Percentiles rank a stretch among this genome's conserved stretches.
phyloP scores from a whole-genome alignment of 2,329 filamentous ascomycete genomes.

The Elsinoe fawcettii region DNA sequence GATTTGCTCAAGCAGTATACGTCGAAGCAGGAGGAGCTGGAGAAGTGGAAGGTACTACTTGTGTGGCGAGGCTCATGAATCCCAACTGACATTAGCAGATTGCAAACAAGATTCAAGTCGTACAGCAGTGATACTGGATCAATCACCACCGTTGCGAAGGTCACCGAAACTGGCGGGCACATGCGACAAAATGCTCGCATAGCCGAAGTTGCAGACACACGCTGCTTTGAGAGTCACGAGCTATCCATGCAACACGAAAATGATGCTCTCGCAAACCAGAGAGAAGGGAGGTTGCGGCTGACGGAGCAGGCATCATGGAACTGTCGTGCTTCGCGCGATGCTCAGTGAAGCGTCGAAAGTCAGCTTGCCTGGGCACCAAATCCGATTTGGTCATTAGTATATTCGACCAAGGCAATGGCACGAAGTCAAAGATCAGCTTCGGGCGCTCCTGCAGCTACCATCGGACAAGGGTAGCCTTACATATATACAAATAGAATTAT shows the following conservation, averaged over 20 bases:
- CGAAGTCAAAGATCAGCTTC: not conserved
- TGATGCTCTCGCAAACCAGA: too few relatives aligned
- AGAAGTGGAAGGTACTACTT: constrained; percentile 86
- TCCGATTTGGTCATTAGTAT: too few relatives aligned
- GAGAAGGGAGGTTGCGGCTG: too few relatives aligned
- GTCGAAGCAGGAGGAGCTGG: constrained; percentile 85
- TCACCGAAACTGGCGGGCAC: not conserved
- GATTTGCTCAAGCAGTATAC: constrained; percentile 97
- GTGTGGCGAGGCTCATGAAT: not conserved
- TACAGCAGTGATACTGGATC: constrained; percentile 60
- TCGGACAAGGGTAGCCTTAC: not conserved
- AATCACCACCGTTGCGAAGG: too few relatives aligned
- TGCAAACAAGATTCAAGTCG: constrained; percentile 82
- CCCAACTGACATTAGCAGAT: constrained; percentile 48
- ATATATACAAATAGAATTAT: not conserved
- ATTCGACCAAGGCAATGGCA: not conserved
- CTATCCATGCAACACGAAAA: too few relatives aligned
- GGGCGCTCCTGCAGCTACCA: not conserved
- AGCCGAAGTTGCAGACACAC: too few relatives aligned
- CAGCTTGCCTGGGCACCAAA: too few relatives aligned
- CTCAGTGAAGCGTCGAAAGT: too few relatives aligned
- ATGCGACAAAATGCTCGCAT: too few relatives aligned
- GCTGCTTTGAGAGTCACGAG: too few relatives aligned
- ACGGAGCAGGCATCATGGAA: too few relatives aligned
- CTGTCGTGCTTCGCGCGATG: too few relatives aligned